Percentiles rank a stretch among this genome's conserved stretches.
These are phyloP conservation scores for Nidularia pulvinata DNA, from an alignment of 768 basidiomycete species.

Conservation along the genomic window DNA sequence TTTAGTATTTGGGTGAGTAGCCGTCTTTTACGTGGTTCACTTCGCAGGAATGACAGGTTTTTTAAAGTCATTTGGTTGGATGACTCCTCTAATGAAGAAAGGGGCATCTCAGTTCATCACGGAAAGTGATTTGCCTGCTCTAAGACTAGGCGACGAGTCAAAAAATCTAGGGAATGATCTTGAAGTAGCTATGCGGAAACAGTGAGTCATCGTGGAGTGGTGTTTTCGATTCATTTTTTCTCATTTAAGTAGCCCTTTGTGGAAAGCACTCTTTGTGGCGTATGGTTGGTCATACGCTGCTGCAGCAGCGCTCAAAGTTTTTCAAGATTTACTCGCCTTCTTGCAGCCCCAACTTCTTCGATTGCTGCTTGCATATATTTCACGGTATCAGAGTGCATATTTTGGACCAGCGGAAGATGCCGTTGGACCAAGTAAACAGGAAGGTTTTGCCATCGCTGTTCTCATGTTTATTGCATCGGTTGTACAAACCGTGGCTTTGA, in stretches of 20 bases:
- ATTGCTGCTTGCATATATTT: constrained; percentile 79
- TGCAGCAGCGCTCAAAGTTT: constrained; percentile 67
- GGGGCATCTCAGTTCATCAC: constrained; percentile 69
- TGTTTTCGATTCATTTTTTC: neutral
- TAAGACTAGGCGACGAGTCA: constrained; percentile 70
- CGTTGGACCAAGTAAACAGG: constrained; percentile 32
- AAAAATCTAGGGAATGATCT: constrained; percentile 64
- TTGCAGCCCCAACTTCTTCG: constrained; percentile 87
- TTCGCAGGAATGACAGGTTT: constrained; percentile 1
- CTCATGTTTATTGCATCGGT: constrained; percentile 83
- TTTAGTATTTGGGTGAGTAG: constrained; percentile 67
- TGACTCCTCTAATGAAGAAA: constrained; percentile 77
- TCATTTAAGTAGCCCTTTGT: constrained; percentile 50
- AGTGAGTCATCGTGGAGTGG: constrained; percentile 40
- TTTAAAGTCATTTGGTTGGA: constrained; percentile 77
- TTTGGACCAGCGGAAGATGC: constrained; percentile 19
- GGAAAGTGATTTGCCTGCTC: constrained; percentile 83
- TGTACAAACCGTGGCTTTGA: constrained; percentile 76
- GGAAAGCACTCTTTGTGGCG: constrained; percentile 71
- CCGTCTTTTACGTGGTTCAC: neutral
- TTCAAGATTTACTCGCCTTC: constrained; percentile 82
- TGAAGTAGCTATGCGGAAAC: constrained; percentile 55
- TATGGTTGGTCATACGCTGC: constrained; percentile 77
- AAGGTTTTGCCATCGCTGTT: constrained; percentile 77
- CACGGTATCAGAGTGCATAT: constrained; percentile 62